Base-by-base conservation (phyloP, 768 basidiomycete species). In the Gautieria morchelliformis region DNA sequence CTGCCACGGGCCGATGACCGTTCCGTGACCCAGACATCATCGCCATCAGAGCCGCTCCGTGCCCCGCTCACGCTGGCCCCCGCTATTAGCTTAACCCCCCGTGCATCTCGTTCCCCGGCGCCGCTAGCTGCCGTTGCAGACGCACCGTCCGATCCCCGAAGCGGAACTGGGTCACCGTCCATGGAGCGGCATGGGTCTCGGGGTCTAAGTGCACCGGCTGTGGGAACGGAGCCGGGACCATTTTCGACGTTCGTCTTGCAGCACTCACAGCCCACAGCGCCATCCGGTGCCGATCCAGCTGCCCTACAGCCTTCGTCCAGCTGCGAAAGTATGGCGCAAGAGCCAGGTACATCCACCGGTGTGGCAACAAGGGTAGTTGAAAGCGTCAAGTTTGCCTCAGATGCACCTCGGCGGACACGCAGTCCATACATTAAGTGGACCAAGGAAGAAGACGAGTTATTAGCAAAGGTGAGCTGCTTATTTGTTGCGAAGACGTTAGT, bases 391-490 rank as follows among this genome's bases (percentile, higher is more conserved):
- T 54, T 39, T 33, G 40, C 19, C 19, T 22, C 37, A 24, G 52
- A 53, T n/a, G 15, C 52, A 42, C 52, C 52, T 22, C 15, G 71
- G 53, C 66, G 73, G 49, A 68, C 68, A 44, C 64, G 72, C 33
- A 74, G 71, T 56, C 72, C 74, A 9, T 75, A 75, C 53, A 63
- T 72, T 50, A 74, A 74, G 50, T 74, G 74, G 73, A 75, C 66
- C 22, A 74, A 70, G 52, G 73, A 74, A 56, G 74, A 74, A 52
- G 74, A 74, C 40, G 73, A 73, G 20, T 63, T 74, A 1, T 64
- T 75, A 17, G 65, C 71, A 6, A 70, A 74, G 62, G 74, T 73
- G 52, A 8, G 52, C 39, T 35, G 45, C 5, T 49, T 49, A 27
- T 17, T 10, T 39, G 37, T 5, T 27, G 5, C 3, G 32, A 3